Base-by-base conservation (phyloP, 768 basidiomycete genomes). In the Podaxis sp. region DNA sequence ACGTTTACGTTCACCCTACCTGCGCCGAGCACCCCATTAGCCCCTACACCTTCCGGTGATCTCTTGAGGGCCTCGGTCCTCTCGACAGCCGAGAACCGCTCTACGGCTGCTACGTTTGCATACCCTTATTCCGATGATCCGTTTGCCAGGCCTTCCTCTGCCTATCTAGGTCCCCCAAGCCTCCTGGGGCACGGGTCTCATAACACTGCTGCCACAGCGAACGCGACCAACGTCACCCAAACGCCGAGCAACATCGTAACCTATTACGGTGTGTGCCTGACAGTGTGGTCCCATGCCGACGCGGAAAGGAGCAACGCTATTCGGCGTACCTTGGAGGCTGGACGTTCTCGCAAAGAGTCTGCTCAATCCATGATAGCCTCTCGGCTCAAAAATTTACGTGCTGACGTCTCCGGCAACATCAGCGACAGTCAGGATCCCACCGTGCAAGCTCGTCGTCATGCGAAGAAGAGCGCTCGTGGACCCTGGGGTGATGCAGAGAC, bases 211-310 rank as follows among this genome's bases (percentile, higher is more conserved):
- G 66, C 75, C 61, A 69, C 71, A 9, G 67, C 70, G 9, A 74
- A 73, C 42, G 58, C 75, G 37, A 70, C 64, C 57, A 73, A 76
- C 42, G 66, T 76, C 28, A 71, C 64, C 56, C 66, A 71, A 59
- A 65, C 75, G 10, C 63, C 70, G 50, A 69, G 75, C 62, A 81
- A 75, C 67, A 86, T 79, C 25, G 71, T 92, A 62, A 87, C 89
- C 7, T 96, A 93, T 70, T 86, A 97, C 69, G 94, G 93, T 50
- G 93, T 96, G 38, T 93, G 93, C 66, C 79, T 98, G 61, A 94
- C 93, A 1, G 93, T 97, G 1, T 98, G 94, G 94, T 93, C 91
- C 3, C 94, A 95, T 68, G 94, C 94, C 18, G 95, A 98, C 69
- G 87, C 88, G 0, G 89, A 94, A 66, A 87, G 94, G 51, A 88